These are phyloP conservation scores for Fusarium concolor DNA, from an alignment of 2,329 filamentous ascomycete genomes.

Conservation along the genomic window DNA sequence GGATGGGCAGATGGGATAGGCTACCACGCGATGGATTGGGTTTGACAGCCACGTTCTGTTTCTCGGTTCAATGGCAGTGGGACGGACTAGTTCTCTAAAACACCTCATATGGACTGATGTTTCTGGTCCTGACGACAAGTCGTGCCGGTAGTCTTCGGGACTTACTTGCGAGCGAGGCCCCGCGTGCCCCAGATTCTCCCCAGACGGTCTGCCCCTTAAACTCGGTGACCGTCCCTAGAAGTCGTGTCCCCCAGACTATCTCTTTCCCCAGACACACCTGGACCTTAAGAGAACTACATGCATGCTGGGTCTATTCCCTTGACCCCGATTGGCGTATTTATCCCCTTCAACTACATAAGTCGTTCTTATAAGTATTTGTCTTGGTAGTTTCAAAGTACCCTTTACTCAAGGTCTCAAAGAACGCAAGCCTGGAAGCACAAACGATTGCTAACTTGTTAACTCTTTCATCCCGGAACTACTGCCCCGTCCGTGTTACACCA, in stretches of 20 bases:
- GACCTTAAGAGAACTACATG: background rate
- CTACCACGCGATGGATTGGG: slow-evolving; percentile 3
- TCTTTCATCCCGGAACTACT: background rate
- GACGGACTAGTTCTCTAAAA: background rate
- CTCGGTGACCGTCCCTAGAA: background rate
- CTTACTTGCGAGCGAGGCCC: background rate
- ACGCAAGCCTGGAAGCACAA: background rate
- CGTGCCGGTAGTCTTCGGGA: slow-evolving; percentile 25
- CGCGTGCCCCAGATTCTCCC: slow-evolving; percentile 28
- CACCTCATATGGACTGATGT: slow-evolving; percentile 10
- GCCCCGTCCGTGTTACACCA: background rate
- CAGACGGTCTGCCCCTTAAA: slow-evolving; percentile 10
- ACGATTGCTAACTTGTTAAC: no score
- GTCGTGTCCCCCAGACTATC: background rate
- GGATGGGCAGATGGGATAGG: slow-evolving; percentile 13
- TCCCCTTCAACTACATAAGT: background rate
- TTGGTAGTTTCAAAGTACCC: background rate
- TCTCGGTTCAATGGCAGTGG: slow-evolving; percentile 8
- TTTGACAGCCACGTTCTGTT: slow-evolving; percentile 12
- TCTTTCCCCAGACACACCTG: background rate
- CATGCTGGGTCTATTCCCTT: background rate
- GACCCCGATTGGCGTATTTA: background rate
- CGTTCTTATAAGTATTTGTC: background rate
- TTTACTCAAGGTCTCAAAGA: no score
- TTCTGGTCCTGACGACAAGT: background rate